Conservation (phyloP, 495 filamentous ascomycete species). For the Diplogelasinospora grovesii region DNA sequence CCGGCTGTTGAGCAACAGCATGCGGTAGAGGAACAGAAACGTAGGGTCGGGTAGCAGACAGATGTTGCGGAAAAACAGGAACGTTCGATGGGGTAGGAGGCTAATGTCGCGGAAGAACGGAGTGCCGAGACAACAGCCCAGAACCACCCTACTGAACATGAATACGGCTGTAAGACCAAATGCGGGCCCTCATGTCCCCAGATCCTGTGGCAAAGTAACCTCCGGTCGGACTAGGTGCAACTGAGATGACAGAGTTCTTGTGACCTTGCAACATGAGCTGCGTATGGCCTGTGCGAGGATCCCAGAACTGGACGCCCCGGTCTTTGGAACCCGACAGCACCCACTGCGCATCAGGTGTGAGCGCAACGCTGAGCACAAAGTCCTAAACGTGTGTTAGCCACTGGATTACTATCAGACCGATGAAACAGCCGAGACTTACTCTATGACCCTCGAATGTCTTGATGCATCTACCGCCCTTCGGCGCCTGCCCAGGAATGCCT, state of each 20-base stretch:
- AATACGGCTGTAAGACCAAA: slow-evolving; percentile 64
- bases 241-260: slow-evolving; percentile 88
- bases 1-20: too few species aligned
- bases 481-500: slow-evolving; percentile 46
- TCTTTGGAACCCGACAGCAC: slow-evolving; percentile 90
- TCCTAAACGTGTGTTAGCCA: slow-evolving; percentile 50
- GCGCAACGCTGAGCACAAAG: slow-evolving; percentile 82
- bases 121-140: too few species aligned
- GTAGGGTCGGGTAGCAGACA: too few species aligned
- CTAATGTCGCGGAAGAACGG: too few species aligned
- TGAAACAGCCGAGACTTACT: slow-evolving; percentile 46
- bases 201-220: slow-evolving; percentile 81
- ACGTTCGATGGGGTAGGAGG: too few species aligned
- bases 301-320: slow-evolving; percentile 89
- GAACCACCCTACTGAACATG: slow-evolving; percentile 13
- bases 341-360: slow-evolving; percentile 83
- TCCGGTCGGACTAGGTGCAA: slow-evolving; percentile 75
- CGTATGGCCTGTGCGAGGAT: slow-evolving; percentile 76
- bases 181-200: slow-evolving; percentile 84
- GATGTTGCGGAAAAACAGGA: too few species aligned
- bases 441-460: slow-evolving; percentile 90
- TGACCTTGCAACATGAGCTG: slow-evolving; percentile 92
- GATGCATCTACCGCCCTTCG: slow-evolving; percentile 73
- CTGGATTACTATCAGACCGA: too few species aligned
- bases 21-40: too few species aligned